These are phyloP conservation scores for Didymella pinodella DNA, from an alignment of 2,329 filamentous ascomycete genomes.

Conservation along the genomic window DNA sequence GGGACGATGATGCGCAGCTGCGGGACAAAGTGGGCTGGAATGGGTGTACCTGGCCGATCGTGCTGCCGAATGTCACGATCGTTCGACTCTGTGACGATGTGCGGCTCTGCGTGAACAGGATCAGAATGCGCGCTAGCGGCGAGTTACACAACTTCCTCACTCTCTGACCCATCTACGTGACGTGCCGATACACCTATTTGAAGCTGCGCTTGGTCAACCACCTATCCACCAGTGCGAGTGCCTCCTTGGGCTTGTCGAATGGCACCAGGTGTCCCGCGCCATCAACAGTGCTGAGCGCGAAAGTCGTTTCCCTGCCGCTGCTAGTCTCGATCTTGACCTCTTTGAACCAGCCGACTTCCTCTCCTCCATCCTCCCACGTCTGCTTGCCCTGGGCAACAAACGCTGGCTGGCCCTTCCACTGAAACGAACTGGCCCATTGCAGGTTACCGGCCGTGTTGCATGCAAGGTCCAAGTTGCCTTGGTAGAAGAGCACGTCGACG, in stretches of 20 bases:
- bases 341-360: constrained; percentile 47
- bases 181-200: constrained; percentile 27
- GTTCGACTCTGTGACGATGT: constrained; percentile 15
- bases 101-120: constrained; percentile 8
- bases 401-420: constrained; percentile 56
- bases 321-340: constrained; percentile 42
- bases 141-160: constrained; percentile 16
- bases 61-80: constrained; percentile 11
- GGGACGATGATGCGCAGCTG: constrained; percentile 20
- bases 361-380: constrained; percentile 33
- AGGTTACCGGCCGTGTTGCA: constrained; percentile 54
- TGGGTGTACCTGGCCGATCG: constrained; percentile 20
- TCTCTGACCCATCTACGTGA: neutral
- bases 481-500: constrained; percentile 52
- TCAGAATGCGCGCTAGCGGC: constrained; percentile 7
- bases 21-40: constrained; percentile 17
- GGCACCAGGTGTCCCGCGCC: constrained; percentile 55
- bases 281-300: constrained; percentile 50
- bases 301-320: constrained; percentile 42
- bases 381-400: constrained; percentile 49
- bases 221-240: constrained; percentile 38
- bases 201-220: constrained; percentile 45
- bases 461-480: constrained; percentile 53
- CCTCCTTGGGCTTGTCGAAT: constrained; percentile 44
- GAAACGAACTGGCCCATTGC: constrained; percentile 52